Evolutionary conservation across 306 rosid species (phyloP).

Genomic region (Pterocarpus santalinus): DNA sequence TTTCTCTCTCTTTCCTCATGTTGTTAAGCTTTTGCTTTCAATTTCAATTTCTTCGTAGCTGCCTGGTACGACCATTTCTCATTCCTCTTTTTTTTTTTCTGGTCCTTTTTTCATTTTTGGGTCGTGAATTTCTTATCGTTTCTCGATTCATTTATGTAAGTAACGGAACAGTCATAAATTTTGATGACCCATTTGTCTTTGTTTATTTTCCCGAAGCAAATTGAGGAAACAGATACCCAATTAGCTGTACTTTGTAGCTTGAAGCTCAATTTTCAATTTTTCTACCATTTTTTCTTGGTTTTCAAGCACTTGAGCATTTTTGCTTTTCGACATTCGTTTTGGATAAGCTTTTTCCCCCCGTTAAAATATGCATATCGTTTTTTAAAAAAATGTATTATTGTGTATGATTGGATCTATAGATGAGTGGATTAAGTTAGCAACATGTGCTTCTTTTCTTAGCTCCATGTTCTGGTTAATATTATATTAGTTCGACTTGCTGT

Average conservation of each 20-base stretch:
- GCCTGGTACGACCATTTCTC: constrained; percentile 46
- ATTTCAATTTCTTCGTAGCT: constrained; percentile 24
- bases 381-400: background rate
- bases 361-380: background rate
- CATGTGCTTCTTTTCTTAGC: constrained; percentile 67
- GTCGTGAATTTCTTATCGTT: background rate
- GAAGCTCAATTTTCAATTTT: constrained; percentile 25
- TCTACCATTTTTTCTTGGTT: constrained; percentile 16
- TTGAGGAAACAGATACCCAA: constrained; percentile 21
- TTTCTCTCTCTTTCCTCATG: constrained; percentile 26
- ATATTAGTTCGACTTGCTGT: constrained; percentile 55
- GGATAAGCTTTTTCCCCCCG: background rate
- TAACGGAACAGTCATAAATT: background rate
- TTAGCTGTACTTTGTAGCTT: constrained; percentile 1
- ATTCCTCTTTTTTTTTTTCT: background rate
- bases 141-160: constrained; percentile 4
- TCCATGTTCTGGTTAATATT: constrained; percentile 54
- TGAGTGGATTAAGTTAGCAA: constrained; percentile 26
- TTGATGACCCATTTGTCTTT: background rate
- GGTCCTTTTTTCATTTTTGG: background rate
- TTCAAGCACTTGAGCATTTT: constrained; percentile 1
- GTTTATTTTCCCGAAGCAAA: background rate
- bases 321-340: background rate
- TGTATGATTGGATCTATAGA: constrained; percentile 56
- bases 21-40: constrained; percentile 5